Conservation (phyloP, 345 rosid genomes). For the Cardamine chenopodiifolia region DNA sequence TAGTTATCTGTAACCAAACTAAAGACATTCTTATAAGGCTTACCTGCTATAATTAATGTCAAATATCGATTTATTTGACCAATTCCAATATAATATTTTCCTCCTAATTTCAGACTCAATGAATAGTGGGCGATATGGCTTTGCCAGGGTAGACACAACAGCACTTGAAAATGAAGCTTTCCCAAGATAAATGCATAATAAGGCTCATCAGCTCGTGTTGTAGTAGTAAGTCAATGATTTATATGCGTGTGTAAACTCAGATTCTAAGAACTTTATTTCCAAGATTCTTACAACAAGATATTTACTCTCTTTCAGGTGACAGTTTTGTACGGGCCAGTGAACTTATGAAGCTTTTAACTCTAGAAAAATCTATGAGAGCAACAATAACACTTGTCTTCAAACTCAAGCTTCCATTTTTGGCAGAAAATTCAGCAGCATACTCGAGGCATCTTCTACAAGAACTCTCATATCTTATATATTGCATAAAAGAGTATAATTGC, state of each 20-base stretch:
- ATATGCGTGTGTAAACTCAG: not conserved
- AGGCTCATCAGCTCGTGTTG: conserved; percentile 93
- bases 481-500: not conserved
- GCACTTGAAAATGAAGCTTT: conserved; percentile 83
- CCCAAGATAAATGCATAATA: conserved; percentile 92
- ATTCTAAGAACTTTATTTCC: not conserved
- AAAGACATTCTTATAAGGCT: not conserved
- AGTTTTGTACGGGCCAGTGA: conserved; percentile 81
- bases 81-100: not conserved
- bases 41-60: not conserved
- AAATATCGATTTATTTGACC: not conserved
- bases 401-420: conserved; percentile 89
- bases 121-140: conserved; percentile 59
- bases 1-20: conserved; percentile 13
- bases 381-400: conserved; percentile 88
- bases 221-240: conserved; percentile 58
- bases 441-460: conserved; percentile 57
- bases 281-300: not conserved
- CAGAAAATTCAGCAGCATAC: conserved; percentile 76
- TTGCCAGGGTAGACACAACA: conserved; percentile 56
- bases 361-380: conserved; percentile 83
- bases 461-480: not conserved
- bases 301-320: conserved; percentile 58
- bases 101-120: conserved; percentile 61
- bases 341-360: conserved; percentile 69